Conservation (phyloP, 495 filamentous ascomycete genomes). For the Penicillium pancosmium region DNA sequence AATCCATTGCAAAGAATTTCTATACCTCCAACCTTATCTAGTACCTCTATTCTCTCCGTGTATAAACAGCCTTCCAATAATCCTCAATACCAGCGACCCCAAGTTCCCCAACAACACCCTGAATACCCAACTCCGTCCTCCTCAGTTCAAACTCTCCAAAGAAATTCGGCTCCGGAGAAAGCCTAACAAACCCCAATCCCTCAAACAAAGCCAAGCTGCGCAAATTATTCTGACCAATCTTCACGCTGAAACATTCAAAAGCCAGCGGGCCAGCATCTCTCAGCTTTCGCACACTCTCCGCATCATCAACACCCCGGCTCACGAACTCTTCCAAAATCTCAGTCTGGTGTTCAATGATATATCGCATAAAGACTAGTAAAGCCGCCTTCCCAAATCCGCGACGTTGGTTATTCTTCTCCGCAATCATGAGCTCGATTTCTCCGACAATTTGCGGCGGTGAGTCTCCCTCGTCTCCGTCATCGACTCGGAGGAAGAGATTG, state of each 20-base stretch:
- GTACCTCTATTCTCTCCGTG: not conserved
- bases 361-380: constrained; percentile 68
- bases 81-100: constrained; percentile 35
- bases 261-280: constrained; percentile 6
- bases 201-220: constrained; percentile 64
- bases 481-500: constrained; percentile 75
- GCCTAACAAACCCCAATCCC: constrained; percentile 55
- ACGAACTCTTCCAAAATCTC: constrained; percentile 65
- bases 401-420: constrained; percentile 56
- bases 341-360: constrained; percentile 51
- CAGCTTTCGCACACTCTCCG: constrained; percentile 13
- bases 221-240: constrained; percentile 59
- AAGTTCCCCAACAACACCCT: constrained; percentile 26
- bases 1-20: not conserved
- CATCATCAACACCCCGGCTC: constrained; percentile 20
- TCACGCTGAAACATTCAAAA: constrained; percentile 55
- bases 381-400: constrained; percentile 67
- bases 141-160: constrained; percentile 68
- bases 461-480: constrained; percentile 47
- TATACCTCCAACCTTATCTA: too few species aligned
- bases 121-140: constrained; percentile 34
- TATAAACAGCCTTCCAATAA: constrained; percentile 48
- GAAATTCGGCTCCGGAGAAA: constrained; percentile 56
- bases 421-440: constrained; percentile 91
- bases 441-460: constrained; percentile 55